Evolutionary conservation across 179 eudicot genomes (phyloP), one percentile per base, ranked within the genome.

Genomic region (Silene noctiflora): DNA sequence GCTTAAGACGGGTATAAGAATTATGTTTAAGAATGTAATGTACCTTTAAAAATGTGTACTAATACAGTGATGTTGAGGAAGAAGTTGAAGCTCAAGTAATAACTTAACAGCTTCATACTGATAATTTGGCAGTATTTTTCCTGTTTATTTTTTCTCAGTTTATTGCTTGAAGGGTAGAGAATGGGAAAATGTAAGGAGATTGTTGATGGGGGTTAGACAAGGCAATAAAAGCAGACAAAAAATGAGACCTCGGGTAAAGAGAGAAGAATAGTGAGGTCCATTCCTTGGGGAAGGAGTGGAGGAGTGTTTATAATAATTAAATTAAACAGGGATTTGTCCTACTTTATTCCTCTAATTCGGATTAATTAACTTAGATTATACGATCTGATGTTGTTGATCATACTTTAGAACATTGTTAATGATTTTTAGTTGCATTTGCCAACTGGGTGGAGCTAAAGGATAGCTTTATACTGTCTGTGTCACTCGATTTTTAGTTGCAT

Each of bases 41-140:
- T 72, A 81, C 83, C 85, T 79, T 59, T 75, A 19, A 48, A 65
- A 48, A 72, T 19, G 74, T 77, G 58, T 1, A 64, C 29, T 5
- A 80, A 24, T 25, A 79, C 17, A 35, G 48, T 55, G 42, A 85
- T 71, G 46, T 61, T 79, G 55, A 80, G 67, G 6, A 81, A n/a
- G 79, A 79, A 48, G 67, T 33, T 62, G 60, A 27, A 11, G 77
- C n/a, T 51, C 17, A 51, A 51, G 58, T 51, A 51, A 51, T 58
- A 65, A 25, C 1, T 24, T 19, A 62, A 51, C 17, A 13, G 81
- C 72, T 77, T 81, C 87, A 85, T 82, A 29, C 24, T 59, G 48
- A 53, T 11, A 17, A 16, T 7, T 27, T 27, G 2, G 0, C 12
- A 19, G 24, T 16, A 46, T 13, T 48, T 35, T 24, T 69, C 9